A percentile compares a stretch with the other conserved stretches of the same genome.
Conservation (phyloP, 106 monocot genomes). For the Chionographis japonica region DNA sequence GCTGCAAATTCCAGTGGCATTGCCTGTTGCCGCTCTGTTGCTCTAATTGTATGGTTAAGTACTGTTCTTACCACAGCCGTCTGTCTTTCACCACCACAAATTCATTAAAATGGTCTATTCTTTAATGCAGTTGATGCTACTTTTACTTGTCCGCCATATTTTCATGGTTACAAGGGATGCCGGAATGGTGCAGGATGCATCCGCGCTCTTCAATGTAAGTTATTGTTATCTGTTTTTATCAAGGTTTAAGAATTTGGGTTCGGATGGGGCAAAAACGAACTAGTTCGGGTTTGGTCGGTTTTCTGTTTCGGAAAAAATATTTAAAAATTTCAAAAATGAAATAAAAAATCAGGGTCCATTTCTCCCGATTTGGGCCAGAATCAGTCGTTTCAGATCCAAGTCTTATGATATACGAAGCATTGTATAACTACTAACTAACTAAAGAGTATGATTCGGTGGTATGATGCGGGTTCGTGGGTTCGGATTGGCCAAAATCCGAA, state of each 20-base stretch:
- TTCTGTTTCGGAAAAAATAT: too few species aligned
- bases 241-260: neutral
- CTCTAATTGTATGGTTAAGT: constrained; percentile 54
- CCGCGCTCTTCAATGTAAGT: constrained; percentile 72
- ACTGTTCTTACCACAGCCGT: neutral
- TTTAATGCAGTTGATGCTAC: constrained; percentile 68
- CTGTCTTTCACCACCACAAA: neutral
- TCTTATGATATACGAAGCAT: too few species aligned
- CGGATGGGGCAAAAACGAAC: too few species aligned
- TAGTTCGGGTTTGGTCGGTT: too few species aligned
- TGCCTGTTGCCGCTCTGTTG: constrained; percentile 72
- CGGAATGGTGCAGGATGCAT: constrained; percentile 50
- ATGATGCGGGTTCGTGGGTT: too few species aligned
- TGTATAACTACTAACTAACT: too few species aligned
- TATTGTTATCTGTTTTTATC: neutral
- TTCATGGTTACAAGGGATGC: constrained; percentile 50
- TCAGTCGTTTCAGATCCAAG: too few species aligned
- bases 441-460: too few species aligned
- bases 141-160: constrained; percentile 73
- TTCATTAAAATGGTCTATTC: neutral
- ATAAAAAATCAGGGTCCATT: too few species aligned
- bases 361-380: too few species aligned
- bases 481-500: too few species aligned
- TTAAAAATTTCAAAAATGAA: too few species aligned
- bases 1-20: constrained; percentile 46